Base-by-base conservation (phyloP, 2,329 filamentous ascomycete genomes). In the Chaetomiaceae sp. region DNA sequence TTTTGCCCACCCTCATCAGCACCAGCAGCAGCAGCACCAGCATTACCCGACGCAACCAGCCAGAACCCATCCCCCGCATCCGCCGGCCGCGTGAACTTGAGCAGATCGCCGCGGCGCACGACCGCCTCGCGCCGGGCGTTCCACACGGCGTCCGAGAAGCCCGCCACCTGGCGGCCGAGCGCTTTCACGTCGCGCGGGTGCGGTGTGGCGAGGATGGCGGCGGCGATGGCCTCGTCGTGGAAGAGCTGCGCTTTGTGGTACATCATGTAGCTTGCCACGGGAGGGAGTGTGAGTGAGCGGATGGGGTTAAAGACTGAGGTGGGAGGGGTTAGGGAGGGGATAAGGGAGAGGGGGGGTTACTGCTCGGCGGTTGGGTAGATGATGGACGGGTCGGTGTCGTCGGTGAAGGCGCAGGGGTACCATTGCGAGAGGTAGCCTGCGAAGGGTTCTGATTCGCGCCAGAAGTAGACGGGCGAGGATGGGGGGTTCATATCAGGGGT, bases 381-480 rank as follows among this genome's bases (percentile, higher is more conserved):
- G 30, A 64, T 63, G 6, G 42, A 43, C 6, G 49, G 38, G 20
- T 54, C 61, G 3, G 59, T 47, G 4, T 66, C 65, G 42, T 69
- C 66, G 30, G 47, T 64, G 56, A 81, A 84, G 2, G 69, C 62
- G 15, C 65, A 70, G 41, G 64, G 56, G 57, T 77, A 80, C 79
- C 79, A 84, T 63, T 85, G 80, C 0, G 74, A 79, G n/a, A 84
- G 68, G 62, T 72, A 81, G 33, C 77, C 78, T 26, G 72, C 65
- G 3, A 63, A 58, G 1, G 63, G 53, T 47, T 78, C 69, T 12
- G 66, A 67, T 37, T 72, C 70, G 20, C 66, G 63, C 70, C 69
- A 76, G 57, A 76, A 76, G 60, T 67, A 76, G n/a, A 72, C 22
- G 17, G 53, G 45, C 1, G 20, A 26, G 2, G 40, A 34, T 20